Percentiles rank a stretch among this genome's conserved stretches.
These are phyloP conservation scores for Pythium brassicae DNA, from an alignment of 352 stramenopile species.

Conservation along the genomic window DNA sequence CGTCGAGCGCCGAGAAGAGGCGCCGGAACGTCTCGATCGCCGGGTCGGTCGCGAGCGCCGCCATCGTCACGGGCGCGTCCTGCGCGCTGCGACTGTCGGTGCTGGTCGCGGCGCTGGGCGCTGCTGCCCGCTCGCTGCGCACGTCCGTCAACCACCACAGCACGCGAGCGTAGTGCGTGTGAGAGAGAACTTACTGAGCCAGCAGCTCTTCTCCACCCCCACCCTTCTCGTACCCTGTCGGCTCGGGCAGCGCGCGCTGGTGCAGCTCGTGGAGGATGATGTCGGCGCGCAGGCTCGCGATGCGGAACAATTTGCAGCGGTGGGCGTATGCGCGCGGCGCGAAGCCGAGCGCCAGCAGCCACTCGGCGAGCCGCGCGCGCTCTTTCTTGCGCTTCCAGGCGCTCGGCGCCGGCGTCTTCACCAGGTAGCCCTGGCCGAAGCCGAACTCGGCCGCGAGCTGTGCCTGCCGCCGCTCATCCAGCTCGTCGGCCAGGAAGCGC, in stretches of 20 bases:
- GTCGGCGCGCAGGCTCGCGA: conserved; percentile 56
- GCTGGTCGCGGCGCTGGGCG: neutral
- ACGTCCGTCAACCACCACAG: too few relatives aligned
- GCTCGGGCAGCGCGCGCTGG: conserved; percentile 17
- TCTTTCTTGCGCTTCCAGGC: conserved; percentile 29
- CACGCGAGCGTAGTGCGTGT: too few relatives aligned
- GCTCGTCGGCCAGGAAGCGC: conserved; percentile 48
- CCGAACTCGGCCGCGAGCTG: conserved; percentile 46
- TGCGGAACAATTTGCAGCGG: conserved; percentile 35
- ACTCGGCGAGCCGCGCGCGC: conserved; percentile 28
- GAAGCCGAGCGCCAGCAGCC: conserved; percentile 57
- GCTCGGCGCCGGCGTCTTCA: conserved; percentile 31
- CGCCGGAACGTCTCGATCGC: conserved; percentile 39
- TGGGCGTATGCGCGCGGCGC: conserved; percentile 23
- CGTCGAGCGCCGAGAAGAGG: conserved; percentile 48
- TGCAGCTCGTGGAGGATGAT: conserved; percentile 51
- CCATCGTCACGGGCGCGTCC: conserved; percentile 12
- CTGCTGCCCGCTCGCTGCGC: neutral
- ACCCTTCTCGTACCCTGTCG: conserved; percentile 2
- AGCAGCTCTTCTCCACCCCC: too few relatives aligned
- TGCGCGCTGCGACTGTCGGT: neutral
- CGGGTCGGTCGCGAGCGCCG: conserved; percentile 17
- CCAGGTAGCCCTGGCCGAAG: conserved; percentile 50
- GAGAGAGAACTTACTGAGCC: too few relatives aligned
- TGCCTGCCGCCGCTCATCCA: conserved; percentile 41